Evolutionary conservation across 78 protist genomes (phyloP).

Genomic region (Anaeramoeba flamelloides): DNA sequence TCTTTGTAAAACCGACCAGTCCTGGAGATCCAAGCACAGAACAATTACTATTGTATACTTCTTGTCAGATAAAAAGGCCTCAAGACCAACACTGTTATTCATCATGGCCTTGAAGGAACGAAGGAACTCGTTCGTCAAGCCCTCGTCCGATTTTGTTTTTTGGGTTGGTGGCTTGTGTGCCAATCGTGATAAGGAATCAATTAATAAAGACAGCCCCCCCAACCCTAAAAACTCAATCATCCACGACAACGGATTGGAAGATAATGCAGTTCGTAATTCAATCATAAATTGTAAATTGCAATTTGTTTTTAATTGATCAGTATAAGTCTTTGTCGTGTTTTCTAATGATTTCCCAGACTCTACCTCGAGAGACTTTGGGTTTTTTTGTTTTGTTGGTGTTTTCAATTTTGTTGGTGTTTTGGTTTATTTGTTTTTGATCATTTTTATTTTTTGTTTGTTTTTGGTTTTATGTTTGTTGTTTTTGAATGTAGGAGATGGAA

Average conservation of each 20-base stretch:
- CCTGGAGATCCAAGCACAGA: background rate
- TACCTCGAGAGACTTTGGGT: background rate
- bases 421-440: background rate
- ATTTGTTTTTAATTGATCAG: background rate
- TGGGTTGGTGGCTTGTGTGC: no score
- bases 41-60: background rate
- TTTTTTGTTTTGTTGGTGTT: no score
- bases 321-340: background rate
- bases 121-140: background rate
- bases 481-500: no score
- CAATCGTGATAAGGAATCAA: background rate
- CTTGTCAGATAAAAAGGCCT: background rate
- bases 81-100: background rate
- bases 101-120: background rate
- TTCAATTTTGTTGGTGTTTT: background rate
- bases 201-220: background rate
- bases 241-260: background rate
- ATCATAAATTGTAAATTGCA: background rate
- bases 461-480: background rate
- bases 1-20: background rate
- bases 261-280: background rate
- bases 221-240: background rate
- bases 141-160: background rate
- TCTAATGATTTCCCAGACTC: background rate
- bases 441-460: background rate